A percentile compares a stretch with the other conserved stretches of the same genome.
Conservation (phyloP, 345 rosid genomes). For the rapeseed (Brassica napus) region Da-Ae NC_063437.1:16730501-16731000, state of each 20-base stretch:
- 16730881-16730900: constrained; percentile 68
- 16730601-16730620: constrained; percentile 86
- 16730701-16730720: constrained; percentile 79
- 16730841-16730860: constrained; percentile 74
- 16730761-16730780: constrained; percentile 66
- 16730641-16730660: constrained; percentile 81
- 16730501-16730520: constrained; percentile 86
- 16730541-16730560: constrained; percentile 69
- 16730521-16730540: constrained; percentile 72
- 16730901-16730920: constrained; percentile 87
- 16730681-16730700: constrained; percentile 65
- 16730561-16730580: constrained; percentile 84
- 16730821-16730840: constrained; percentile 91
- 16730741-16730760: constrained; percentile 68
- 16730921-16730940: constrained; percentile 82
- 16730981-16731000: constrained; percentile 70
- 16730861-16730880: constrained; percentile 76
- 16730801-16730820: constrained; percentile 77
- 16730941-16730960: constrained; percentile 86
- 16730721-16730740: constrained; percentile 74
- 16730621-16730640: constrained; percentile 63
- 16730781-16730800: constrained; percentile 69
- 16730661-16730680: constrained; percentile 76
- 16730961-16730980: constrained; percentile 85
- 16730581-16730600: constrained; percentile 90